Evolutionary conservation across 75 land plant species (phyloP), one percentile per base, ranked within the genome.

Genomic region (Cryptomeria japonica): DNA sequence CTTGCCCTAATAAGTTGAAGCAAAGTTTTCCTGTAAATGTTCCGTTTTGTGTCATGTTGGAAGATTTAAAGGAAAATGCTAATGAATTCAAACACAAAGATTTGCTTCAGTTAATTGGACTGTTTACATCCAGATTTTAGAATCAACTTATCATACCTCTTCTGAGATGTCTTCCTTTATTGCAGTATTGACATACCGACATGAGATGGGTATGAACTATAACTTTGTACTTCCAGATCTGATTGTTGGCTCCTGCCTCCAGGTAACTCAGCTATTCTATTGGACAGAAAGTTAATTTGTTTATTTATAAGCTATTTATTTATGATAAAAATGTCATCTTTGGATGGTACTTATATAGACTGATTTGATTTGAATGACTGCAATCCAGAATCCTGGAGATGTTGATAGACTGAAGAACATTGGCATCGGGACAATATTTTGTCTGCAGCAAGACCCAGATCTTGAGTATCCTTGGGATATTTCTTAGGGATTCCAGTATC

Each of bases 231-330:
- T 89, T 61, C 99, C 99, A 46, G 95, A 97, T 90, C 90, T 98
- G 85, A 98, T 98, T 89, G 99, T 98, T 19, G 99, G 99, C 3
- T 98, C 99, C 31, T 98, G 99, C 90, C 90, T 98, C 15, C 99
- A 98, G 95, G 99, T 98, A 61, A 80, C 86, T 56, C 39, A 86
- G 16, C 41, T 53, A 22, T 12, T 2, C 25, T 25, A 2, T 82
- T 46, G 47, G 3, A n/a, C 34, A 39, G 39, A 18, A 44, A n/a
- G 85, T 42, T 64, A 84, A n/a, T 84, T 42, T 28, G 15, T 84
- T 83, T 38, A 42, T 46, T 32, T 83, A 58, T n/a, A 16, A 16
- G 32, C 16, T 32, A 22, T 25, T 55, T 3, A 4, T 39, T 12
- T 53, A 14, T n/a, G 3, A 15, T 25, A 70, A 36, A n/a, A 9